Conservation (phyloP, 2,329 filamentous ascomycete species). For the Epichloe amarillans region DNA sequence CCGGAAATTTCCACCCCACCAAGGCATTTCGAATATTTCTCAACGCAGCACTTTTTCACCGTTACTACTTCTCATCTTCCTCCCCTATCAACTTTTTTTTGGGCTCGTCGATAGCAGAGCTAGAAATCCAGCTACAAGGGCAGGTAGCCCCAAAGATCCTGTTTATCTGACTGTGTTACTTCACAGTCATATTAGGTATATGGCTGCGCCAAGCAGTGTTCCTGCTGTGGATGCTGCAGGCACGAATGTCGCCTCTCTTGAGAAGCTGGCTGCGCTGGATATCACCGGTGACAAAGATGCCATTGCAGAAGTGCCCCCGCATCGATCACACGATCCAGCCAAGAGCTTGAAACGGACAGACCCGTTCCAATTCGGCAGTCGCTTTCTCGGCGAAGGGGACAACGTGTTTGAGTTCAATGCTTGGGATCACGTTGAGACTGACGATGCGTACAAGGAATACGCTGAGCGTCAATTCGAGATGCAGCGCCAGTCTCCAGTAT, state of each 20-base stretch:
- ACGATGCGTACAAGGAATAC: constrained; percentile 76
- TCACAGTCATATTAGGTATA: neutral
- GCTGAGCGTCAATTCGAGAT: constrained; percentile 71
- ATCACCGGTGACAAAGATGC: constrained; percentile 5
- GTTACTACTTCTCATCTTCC: neutral
- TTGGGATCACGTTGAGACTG: constrained; percentile 95
- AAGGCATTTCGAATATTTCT: neutral
- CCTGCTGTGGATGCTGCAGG: constrained; percentile 9
- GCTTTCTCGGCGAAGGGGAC: constrained; percentile 69
- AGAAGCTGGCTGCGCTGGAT: constrained; percentile 14
- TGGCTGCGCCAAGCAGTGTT: constrained; percentile 11
- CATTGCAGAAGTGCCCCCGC: constrained; percentile 31
- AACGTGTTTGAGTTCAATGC: constrained; percentile 96
- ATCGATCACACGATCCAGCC: constrained; percentile 57
- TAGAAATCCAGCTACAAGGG: neutral
- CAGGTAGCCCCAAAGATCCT: neutral
- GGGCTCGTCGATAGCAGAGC: neutral
- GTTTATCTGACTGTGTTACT: neutral
- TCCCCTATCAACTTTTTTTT: neutral
- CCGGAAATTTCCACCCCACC: neutral
- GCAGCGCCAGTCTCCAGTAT: constrained; percentile 77
- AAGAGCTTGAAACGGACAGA: constrained; percentile 76
- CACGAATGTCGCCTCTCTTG: constrained; percentile 10
- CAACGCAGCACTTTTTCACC: neutral
- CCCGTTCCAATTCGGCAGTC: constrained; percentile 91